Evolutionary conservation across 805 yeast species (phyloP).

Genomic region (Schizosaccharomyces cryophilus): DNA sequence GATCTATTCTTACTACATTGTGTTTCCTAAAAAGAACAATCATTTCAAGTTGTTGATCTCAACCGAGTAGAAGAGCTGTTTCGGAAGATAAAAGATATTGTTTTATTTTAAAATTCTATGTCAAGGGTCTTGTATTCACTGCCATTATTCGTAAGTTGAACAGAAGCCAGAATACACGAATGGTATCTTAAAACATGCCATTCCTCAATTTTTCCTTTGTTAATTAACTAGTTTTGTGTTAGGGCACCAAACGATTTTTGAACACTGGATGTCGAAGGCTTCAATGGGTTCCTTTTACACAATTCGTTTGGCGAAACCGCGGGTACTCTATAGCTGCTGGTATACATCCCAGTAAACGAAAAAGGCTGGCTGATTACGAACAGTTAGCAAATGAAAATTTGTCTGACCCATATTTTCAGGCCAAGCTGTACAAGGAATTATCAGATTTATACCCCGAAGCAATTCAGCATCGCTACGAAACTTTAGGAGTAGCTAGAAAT

Average conservation of each 20-base stretch:
- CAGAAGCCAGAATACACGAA: background rate
- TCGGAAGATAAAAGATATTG: too few relatives aligned
- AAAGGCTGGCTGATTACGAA: conserved; percentile 35
- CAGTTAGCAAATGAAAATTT: conserved; percentile 64
- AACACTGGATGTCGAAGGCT: background rate
- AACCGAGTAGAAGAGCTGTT: too few relatives aligned
- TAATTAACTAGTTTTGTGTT: background rate
- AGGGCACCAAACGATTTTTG: background rate
- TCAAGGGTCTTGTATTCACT: background rate
- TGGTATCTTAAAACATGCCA: background rate
- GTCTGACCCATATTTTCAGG: conserved; percentile 47
- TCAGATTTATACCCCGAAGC: conserved; percentile 49
- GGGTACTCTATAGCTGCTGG: background rate
- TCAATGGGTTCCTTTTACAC: background rate
- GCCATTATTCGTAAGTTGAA: background rate
- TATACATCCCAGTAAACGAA: background rate
- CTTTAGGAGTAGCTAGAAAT: conserved; percentile 72
- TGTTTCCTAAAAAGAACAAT: too few relatives aligned
- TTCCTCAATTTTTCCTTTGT: background rate
- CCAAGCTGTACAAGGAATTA: conserved; percentile 40
- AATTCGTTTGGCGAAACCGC: background rate
- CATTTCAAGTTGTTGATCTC: too few relatives aligned
- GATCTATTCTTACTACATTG: too few relatives aligned
- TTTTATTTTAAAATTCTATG: background rate
- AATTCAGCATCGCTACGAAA: conserved; percentile 81